These are phyloP conservation scores for Penicillium sclerotigenum DNA, from an alignment of 2,329 filamentous ascomycete genomes.

Conservation along the genomic window DNA sequence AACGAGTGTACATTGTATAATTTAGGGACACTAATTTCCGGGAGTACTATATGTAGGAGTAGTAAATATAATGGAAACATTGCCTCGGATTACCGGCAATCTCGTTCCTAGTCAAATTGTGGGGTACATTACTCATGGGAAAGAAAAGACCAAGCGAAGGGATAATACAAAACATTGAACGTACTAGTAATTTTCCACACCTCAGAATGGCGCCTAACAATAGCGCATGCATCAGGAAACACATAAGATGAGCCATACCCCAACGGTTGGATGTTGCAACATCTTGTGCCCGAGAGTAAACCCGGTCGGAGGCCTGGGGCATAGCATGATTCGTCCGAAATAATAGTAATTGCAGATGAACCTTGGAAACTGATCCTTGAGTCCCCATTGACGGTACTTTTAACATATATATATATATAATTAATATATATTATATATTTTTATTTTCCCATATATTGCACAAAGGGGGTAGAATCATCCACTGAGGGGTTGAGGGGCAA, in stretches of 20 bases:
- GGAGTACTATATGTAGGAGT: no score
- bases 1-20: not conserved
- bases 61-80: not conserved
- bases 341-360: not conserved
- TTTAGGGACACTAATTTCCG: not conserved
- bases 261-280: not conserved
- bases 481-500: not conserved
- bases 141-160: not conserved
- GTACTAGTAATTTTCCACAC: not conserved
- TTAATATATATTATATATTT: not conserved
- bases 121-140: not conserved
- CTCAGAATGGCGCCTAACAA: not conserved
- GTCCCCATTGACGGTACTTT: not conserved
- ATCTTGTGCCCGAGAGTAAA: constrained; percentile 1
- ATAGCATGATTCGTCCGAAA: constrained; percentile 12
- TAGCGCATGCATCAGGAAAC: not conserved
- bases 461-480: not conserved
- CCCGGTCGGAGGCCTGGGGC: constrained; percentile 17
- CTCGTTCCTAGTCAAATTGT: no score
- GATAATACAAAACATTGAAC: not conserved
- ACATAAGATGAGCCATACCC: not conserved
- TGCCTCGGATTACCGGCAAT: not conserved
- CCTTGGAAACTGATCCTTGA: not conserved
- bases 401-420: no score
- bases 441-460: not conserved